phyloP scores from a whole-genome alignment of 192 early-diverging fungal genomes.

The Entomortierella parvispora region DNA sequence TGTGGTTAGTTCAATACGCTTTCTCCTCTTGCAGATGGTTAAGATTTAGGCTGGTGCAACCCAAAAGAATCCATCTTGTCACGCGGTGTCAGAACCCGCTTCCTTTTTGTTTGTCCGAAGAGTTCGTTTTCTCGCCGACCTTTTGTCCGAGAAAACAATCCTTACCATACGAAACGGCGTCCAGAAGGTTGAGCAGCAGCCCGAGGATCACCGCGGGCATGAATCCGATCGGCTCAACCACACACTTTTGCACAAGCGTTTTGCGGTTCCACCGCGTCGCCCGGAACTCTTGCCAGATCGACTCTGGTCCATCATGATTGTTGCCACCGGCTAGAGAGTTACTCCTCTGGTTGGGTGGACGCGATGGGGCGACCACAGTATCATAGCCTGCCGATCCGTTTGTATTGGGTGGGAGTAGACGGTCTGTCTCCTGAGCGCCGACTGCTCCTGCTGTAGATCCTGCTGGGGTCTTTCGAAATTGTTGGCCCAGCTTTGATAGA shows the following conservation, averaged over 20 bases:
- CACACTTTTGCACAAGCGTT: constrained; percentile 27
- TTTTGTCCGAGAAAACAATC: too few species aligned
- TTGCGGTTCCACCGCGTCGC: constrained; percentile 43
- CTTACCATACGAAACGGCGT: constrained; percentile 87
- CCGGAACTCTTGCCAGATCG: constrained; percentile 34
- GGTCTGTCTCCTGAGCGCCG: constrained; percentile 15
- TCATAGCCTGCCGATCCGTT: not conserved
- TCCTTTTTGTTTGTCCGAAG: too few species aligned
- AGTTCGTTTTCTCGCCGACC: too few species aligned
- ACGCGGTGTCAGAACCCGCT: too few species aligned
- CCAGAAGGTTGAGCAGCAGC: constrained; percentile 90
- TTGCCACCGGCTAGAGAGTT: constrained; percentile 1
- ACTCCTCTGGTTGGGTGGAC: constrained; percentile 15
- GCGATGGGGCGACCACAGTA: not conserved
- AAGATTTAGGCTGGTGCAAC: not conserved
- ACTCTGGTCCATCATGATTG: constrained; percentile 1
- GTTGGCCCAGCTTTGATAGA: not conserved
- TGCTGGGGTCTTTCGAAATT: not conserved
- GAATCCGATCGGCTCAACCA: constrained; percentile 68
- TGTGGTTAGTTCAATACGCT: not conserved
- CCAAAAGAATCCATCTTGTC: not conserved
- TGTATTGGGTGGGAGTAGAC: constrained; percentile 13
- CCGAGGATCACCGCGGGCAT: constrained; percentile 93
- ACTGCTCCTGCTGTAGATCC: not conserved
- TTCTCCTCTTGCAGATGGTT: not conserved